Percentiles rank a stretch among this genome's conserved stretches.
Conservation (phyloP, 2,329 filamentous ascomycete species). For the Paraphoma sp. region DNA sequence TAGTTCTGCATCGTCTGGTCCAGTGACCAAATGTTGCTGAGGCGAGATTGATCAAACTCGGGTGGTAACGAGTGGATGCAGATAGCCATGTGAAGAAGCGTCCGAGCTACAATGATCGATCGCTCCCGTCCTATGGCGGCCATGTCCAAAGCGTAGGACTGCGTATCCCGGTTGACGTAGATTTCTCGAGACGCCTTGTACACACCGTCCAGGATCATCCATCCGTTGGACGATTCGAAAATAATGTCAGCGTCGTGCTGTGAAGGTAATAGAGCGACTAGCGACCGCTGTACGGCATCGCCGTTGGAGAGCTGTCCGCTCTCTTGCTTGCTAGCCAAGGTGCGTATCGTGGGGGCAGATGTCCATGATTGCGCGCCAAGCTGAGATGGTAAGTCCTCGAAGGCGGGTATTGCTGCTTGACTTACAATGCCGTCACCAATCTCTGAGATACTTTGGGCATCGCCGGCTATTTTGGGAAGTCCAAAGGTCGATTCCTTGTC, state of each 20-base stretch:
- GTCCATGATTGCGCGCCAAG: conserved; percentile 40
- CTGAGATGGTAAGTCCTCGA: conserved; percentile 23
- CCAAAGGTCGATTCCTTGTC: conserved; percentile 29
- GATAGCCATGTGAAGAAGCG: conserved; percentile 42
- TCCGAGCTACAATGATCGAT: conserved; percentile 41
- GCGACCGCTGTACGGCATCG: conserved; percentile 28
- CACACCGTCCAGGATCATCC: conserved; percentile 39
- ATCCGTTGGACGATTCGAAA: conserved; percentile 45
- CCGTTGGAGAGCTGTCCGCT: conserved; percentile 2
- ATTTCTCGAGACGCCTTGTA: conserved; percentile 40
- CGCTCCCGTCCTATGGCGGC: conserved; percentile 34
- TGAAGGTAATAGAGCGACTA: conserved; percentile 40
- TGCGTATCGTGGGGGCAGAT: conserved; percentile 36
- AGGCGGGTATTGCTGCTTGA: background rate
- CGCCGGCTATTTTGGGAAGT: conserved; percentile 26
- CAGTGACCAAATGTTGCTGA: conserved; percentile 39
- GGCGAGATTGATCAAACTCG: conserved; percentile 35
- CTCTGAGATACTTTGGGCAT: conserved; percentile 35
- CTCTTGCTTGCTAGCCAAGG: conserved; percentile 26
- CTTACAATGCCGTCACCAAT: conserved; percentile 41
- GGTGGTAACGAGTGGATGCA: conserved; percentile 43
- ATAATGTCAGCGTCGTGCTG: conserved; percentile 46
- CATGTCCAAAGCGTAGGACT: conserved; percentile 45
- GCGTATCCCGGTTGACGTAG: conserved; percentile 37
- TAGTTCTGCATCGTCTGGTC: conserved; percentile 43